Evolutionary conservation across 345 rosid species (phyloP), one percentile per base, ranked within the genome.

Genomic region (Rhodamnia argentea): DNA sequence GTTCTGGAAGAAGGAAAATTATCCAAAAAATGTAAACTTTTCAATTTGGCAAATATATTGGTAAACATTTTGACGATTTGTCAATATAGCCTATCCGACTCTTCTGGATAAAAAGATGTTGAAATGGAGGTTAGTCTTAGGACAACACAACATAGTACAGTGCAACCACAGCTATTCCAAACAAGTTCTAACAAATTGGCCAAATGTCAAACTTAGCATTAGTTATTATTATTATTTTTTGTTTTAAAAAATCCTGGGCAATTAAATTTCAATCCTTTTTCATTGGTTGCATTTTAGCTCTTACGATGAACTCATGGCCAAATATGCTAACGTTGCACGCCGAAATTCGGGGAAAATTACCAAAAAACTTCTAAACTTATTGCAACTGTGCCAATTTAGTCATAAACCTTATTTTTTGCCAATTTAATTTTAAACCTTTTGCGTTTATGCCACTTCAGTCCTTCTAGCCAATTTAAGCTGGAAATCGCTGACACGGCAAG

Each of bases 21-120:
- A 8, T 6, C 22, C 2, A 5, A 53, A 53, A 53, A 16, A 16
- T 52, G 14, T 15, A 6, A 53, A 53, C 1, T 0, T 53, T 18
- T 53, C 22, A 16, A 53, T 53, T 53, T 53, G 20, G 22, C 5
- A 22, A 53, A 53, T 16, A 22, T 16, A 53, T 15, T 53, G 22
- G 0, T 53, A 53, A 51, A 53, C 0, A 10, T 60, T 27, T 60
- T 60, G 40, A 60, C 4, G 20, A 60, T 60, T 27, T 60, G 22
- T 27, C 16, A 6, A 14, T 13, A 8, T 27, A 27, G 4, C 6
- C 27, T 6, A 14, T 60, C 1, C 0, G 4, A 3, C 2, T 27
- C 7, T 3, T 13, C 27, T 6, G 14, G 0, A 27, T 13, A 0
- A 20, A 13, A 60, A 60, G n/a, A n/a, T 6, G 0, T 51, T 51